phyloP scores from a whole-genome alignment of 2,329 filamentous ascomycete genomes.

The Sporothrix humicola region DNA sequence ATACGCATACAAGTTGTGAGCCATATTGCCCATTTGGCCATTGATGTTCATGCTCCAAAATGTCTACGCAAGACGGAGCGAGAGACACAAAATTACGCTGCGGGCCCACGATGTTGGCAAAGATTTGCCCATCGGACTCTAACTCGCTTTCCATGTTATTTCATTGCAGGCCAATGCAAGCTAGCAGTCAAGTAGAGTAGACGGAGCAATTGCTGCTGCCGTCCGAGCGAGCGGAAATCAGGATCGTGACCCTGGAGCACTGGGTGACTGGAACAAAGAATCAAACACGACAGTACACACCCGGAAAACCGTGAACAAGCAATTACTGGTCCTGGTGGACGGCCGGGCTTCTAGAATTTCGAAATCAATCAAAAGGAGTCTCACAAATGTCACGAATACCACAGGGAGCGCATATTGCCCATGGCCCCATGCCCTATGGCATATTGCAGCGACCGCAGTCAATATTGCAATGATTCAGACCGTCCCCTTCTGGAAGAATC shows the following conservation, averaged over 20 bases:
- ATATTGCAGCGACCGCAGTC: not conserved
- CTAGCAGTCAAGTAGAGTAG: not conserved
- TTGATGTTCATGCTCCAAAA: too few species aligned
- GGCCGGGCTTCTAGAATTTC: not conserved
- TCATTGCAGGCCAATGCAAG: not conserved
- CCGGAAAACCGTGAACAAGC: not conserved
- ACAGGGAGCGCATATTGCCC: not conserved
- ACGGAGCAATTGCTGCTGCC: not conserved
- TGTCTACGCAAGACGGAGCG: not conserved
- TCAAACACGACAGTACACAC: slow-evolving; percentile 8
- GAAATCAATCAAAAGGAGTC: not conserved
- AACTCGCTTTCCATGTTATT: not conserved
- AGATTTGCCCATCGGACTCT: not conserved
- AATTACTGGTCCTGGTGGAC: not conserved
- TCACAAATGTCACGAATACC: not conserved
- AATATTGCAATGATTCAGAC: slow-evolving; percentile 8
- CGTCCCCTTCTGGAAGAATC: not conserved
- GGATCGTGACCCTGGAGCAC: not conserved
- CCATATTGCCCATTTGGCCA: too few species aligned
- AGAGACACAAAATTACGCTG: not conserved
- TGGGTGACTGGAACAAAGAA: not conserved
- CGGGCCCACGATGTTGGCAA: not conserved
- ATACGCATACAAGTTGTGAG: not conserved
- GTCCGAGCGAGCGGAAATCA: not conserved
- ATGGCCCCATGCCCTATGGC: not conserved